These are phyloP conservation scores for Adansonia gregorii DNA, from an alignment of 441 rosid genomes.

Conservation along the genomic window DNA sequence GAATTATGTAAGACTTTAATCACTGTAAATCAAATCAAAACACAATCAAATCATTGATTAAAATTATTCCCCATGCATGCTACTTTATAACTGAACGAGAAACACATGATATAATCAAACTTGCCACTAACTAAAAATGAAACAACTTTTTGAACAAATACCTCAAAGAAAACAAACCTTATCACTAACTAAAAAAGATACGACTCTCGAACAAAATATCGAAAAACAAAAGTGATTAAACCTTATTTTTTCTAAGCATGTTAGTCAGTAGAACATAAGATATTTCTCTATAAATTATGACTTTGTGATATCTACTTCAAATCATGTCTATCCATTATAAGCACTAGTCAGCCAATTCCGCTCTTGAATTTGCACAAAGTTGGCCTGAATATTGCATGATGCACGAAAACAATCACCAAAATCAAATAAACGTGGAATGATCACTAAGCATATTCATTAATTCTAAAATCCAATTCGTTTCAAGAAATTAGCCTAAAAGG, in stretches of 20 bases:
- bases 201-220: no score
- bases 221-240: slow-evolving; percentile 22
- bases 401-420: slow-evolving; percentile 29
- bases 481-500: slow-evolving; percentile 4
- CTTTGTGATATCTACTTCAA: slow-evolving; percentile 40
- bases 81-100: neutral
- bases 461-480: neutral
- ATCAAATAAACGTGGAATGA: neutral
- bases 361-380: slow-evolving; percentile 75
- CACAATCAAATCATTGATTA: slow-evolving; percentile 3
- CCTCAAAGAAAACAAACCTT: neutral
- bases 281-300: slow-evolving; percentile 43
- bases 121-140: neutral
- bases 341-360: slow-evolving; percentile 68
- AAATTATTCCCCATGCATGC: neutral
- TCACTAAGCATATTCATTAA: neutral
- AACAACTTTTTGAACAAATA: neutral
- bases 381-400: slow-evolving; percentile 83
- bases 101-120: neutral
- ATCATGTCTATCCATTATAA: slow-evolving; percentile 44
- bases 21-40: no score
- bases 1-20: no score
- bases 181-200: no score
- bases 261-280: slow-evolving; percentile 47
- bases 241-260: slow-evolving; percentile 62